Evolutionary conservation across 179 eudicot genomes (phyloP), one percentile per base, ranked within the genome.

Genomic region (Beta macrorhiza): DNA sequence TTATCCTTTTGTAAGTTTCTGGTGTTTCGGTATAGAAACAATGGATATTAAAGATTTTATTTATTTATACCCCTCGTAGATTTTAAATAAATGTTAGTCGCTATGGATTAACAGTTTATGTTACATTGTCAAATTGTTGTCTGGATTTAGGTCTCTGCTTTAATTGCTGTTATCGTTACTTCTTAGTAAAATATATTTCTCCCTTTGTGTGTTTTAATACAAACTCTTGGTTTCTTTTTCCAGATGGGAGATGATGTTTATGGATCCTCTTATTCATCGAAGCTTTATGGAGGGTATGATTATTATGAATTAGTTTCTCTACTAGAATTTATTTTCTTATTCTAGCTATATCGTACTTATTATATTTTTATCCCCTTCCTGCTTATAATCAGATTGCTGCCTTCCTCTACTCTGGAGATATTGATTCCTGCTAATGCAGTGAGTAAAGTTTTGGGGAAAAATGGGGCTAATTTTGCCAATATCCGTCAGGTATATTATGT

Each of bases 361-460:
- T 19, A 4, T 74, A 45, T 42, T 45, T 64, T 56, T 56, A 29
- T 63, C 51, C 73, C 11, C 1, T 12, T 69, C 51, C 42, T 72
- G 59, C 61, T 75, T 9, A 63, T 83, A 62, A 82, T 72, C 91
- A 92, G 99, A 82, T 79, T 87, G 82, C 84, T 89, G 74, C 88
- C 91, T 70, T 86, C 97, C 64, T 86, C 95, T 67, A 85, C 91
- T n/a, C 82, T 91, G 69, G 97, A 93, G 90, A 86, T 96, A 87
- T 77, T 91, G 79, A 86, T 96, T 58, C 99, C 99, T 81, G 93
- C 89, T 49, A 87, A 89, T 83, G 96, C 99, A 72, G 90, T 90
- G 61, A 90, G 89, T 59, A 96, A 90, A 86, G 99, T 96, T 78
- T 58, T 92, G 61, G 99, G 99, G 22, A 94, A 91, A 91, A 91